Conservation (phyloP, 768 basidiomycete species). For the Russula earlei region DNA sequence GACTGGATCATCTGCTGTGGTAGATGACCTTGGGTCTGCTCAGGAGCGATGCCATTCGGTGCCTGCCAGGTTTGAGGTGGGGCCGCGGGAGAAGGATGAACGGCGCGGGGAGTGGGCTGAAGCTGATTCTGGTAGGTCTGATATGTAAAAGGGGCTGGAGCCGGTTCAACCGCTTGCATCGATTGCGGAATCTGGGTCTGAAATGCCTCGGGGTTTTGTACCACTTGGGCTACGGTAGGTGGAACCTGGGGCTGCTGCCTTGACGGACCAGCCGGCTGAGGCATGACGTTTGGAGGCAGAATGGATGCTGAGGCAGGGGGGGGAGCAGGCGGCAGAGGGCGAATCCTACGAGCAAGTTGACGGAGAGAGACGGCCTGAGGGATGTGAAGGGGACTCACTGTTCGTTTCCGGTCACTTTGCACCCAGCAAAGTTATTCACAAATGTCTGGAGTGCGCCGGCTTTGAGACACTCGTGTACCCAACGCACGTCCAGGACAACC, state of each 20-base stretch:
- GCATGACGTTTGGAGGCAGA: constrained; percentile 2
- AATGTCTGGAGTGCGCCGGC: constrained; percentile 62
- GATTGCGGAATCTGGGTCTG: constrained; percentile 11
- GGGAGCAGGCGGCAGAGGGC: constrained; percentile 1
- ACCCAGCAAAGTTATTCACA: constrained; percentile 68
- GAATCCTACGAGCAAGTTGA: neutral
- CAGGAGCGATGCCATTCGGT: constrained; percentile 49
- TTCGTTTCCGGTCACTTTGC: constrained; percentile 70
- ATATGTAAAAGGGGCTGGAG: constrained; percentile 25
- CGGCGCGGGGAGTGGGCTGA: constrained; percentile 30
- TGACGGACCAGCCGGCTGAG: constrained; percentile 15
- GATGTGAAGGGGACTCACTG: constrained; percentile 35
- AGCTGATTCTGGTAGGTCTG: constrained; percentile 33
- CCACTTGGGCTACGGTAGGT: constrained; percentile 18
- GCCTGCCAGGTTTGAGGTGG: constrained; percentile 61
- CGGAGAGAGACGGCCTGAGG: constrained; percentile 10
- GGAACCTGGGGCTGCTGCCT: constrained; percentile 16
- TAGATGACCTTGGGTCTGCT: constrained; percentile 50
- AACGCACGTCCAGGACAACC: constrained; percentile 60
- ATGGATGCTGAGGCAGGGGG: constrained; percentile 13
- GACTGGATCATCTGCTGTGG: constrained; percentile 25
- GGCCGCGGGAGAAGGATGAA: constrained; percentile 38
- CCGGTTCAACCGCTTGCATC: constrained; percentile 19
- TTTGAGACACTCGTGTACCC: constrained; percentile 73
- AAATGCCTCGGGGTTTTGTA: constrained; percentile 15